Base-by-base conservation (phyloP, 108 stramenopile species). In the Hondaea fermentalgiana region DNA sequence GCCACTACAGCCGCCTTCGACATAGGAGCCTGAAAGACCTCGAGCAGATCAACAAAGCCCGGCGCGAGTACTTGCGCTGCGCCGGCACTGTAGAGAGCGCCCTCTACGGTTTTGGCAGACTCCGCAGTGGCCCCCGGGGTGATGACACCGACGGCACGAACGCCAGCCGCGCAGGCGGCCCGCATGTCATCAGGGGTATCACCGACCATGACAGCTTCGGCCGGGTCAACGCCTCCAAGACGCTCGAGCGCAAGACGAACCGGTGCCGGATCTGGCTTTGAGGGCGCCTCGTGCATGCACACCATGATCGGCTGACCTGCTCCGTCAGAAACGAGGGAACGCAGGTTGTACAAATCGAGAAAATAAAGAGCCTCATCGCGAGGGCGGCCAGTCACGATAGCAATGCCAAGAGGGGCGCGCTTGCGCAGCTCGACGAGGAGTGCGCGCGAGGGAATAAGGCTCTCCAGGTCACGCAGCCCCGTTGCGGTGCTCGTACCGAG, bases 121-220 rank as follows among this genome's bases (percentile, higher is more conserved):
- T 91, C 91, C 35, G 92, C 95, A 6, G 88, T 92, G 19, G 60
- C 44, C 5, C 94, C 94, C 0, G 97, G 97, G 14, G 96, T 97
- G 8, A 95, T 93, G 21, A 97, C 96, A 8, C 96, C 97, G 19
- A 95, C 92, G 14, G 95, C 96, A 35, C 72, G 89, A 60, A 94
- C 93, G 10, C 96, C 96, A 29, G 96, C 95, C 42, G 94, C 90
- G 14, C 93, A 64, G 14, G 95, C 96, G 19, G 97, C 95, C 19
- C 91, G 83, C 87, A 96, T 95, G 89, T 97, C 97, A 89, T 97
- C 97, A 5, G 96, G 96, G 5, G 97, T 97, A 92, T 97, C 97
- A 0, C 97, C 97, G 0, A 97, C 92, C 91, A 97, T 92, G 29
- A 96, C 93, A 14, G 87, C 64, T 5, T 45, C 28, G 4, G 90